Base-by-base conservation (phyloP, 2,329 filamentous ascomycete species). In the Penicillium sp. region DNA sequence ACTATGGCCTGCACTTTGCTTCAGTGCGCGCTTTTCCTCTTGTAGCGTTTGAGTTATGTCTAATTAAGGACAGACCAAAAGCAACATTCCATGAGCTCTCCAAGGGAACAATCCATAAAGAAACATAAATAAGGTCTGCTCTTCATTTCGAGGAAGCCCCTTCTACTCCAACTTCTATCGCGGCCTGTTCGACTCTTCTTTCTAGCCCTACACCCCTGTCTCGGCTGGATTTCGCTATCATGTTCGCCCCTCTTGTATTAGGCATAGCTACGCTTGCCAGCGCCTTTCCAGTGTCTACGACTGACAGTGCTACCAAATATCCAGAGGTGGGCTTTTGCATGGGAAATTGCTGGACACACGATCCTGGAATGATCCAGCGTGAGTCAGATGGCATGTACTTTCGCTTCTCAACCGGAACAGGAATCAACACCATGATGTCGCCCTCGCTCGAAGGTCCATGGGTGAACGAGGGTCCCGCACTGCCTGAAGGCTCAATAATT, bases 391-490 rank as follows among this genome's bases (percentile, higher is more conserved):
- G 81, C 25, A 80, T 70, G 1, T 84, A 83, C 68, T 84, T 78
- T 70, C 79, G 81, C 39, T 84, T 83, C 64, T 79, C 79, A 0
- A 84, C 82, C 0, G 80, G 80, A 14, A 75, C 73, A 14, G 77
- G 79, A 54, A 77, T 84, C 27, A 71, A 77, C 11, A 77, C 81
- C 31, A 76, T 80, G 63, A 79, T 74, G 4, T 78, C 81, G 0
- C 68, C 75, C 0, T 65, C 71, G 1, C 69, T 84, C 39, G 73
- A 70, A 21, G 82, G 82, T 1, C 80, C 82, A 5, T 84, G 82
- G 82, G 76, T 69, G 0, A 77, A 77, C 62, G 69, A 76, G 31
- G 80, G 81, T 31, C 71, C 76, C 8, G 80, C 77, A 16, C 69
- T 85, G 21, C 74, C 78, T 1, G 62, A 60, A 5, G 77, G 79